Percentiles rank a stretch among this genome's conserved stretches.
phyloP scores from a whole-genome alignment of 768 basidiomycete species.

The Tulasnella sp. region DNA sequence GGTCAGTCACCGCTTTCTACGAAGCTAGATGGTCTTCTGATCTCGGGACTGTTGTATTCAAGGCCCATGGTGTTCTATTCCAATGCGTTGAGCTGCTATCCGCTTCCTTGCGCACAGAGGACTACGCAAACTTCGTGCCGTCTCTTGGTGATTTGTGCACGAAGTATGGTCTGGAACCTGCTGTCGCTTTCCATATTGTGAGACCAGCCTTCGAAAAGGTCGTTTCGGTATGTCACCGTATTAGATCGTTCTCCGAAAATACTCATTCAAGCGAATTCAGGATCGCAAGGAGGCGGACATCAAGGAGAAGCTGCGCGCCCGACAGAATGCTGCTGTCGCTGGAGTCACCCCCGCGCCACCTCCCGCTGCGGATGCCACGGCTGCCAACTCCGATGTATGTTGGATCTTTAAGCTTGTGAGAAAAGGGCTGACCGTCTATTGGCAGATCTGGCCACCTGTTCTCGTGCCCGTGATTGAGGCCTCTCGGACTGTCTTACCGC shows the following conservation, averaged over 20 bases:
- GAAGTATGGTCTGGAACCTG: constrained; percentile 73
- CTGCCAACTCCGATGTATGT: background rate
- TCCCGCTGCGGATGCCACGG: background rate
- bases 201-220: constrained; percentile 49
- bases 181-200: constrained; percentile 91
- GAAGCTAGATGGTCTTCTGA: background rate
- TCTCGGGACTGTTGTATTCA: constrained; percentile 20
- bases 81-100: constrained; percentile 90
- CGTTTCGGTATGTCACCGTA: constrained; percentile 24
- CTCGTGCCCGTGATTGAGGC: constrained; percentile 71
- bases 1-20: constrained; percentile 49
- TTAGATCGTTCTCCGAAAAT: constrained; percentile 5
- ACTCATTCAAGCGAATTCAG: background rate
- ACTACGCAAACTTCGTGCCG: constrained; percentile 74
- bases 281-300: background rate
- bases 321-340: background rate
- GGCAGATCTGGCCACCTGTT: constrained; percentile 70
- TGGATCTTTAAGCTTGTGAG: background rate
- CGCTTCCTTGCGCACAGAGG: constrained; percentile 62
- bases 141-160: constrained; percentile 67
- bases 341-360: background rate
- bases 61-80: constrained; percentile 88
- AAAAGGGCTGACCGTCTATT: background rate
- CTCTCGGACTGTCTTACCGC: constrained; percentile 66
- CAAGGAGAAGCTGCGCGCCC: constrained; percentile 14